Conservation (phyloP, 257 asterid species). For the Osmanthus fragrans region DNA sequence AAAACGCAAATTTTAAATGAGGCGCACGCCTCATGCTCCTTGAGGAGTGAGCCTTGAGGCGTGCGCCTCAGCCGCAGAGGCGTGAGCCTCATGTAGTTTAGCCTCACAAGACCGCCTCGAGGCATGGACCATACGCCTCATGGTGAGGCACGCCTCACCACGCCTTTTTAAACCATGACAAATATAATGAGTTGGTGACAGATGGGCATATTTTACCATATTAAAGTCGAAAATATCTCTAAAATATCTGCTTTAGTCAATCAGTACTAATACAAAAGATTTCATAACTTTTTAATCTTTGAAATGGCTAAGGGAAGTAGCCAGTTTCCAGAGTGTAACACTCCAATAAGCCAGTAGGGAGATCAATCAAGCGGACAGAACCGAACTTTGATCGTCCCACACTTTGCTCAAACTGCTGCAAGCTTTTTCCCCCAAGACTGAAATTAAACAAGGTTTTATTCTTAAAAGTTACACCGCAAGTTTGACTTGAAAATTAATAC, state of each 20-base stretch:
- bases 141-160: no score
- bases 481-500: neutral
- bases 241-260: neutral
- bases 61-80: no score
- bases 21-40: no score
- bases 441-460: neutral
- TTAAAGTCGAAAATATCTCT: no score
- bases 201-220: neutral
- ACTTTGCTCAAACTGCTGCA: neutral
- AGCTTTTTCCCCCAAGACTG: neutral
- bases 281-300: neutral
- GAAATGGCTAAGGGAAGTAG: neutral
- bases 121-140: no score
- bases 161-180: no score
- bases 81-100: no score
- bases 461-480: neutral
- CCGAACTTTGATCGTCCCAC: neutral
- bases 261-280: conserved; percentile 4
- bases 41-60: no score
- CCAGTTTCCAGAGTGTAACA: neutral
- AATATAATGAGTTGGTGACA: neutral
- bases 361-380: neutral
- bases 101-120: no score
- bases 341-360: no score
- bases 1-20: no score